Evolutionary conservation across 768 basidiomycete species (phyloP).

Genomic region (Lactarius akahatsu): DNA sequence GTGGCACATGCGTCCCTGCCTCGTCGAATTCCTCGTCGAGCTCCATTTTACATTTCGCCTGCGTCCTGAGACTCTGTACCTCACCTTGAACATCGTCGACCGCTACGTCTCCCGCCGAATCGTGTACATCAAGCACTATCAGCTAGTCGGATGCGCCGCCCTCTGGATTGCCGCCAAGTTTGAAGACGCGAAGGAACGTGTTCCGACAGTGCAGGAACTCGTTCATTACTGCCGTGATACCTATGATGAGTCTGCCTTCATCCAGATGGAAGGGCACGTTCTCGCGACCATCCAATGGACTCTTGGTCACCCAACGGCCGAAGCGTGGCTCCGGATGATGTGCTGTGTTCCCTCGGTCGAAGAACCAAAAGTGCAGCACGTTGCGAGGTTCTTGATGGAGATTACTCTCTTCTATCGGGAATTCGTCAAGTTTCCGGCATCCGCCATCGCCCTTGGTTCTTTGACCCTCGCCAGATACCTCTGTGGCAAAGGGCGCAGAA

Average conservation of each 20-base stretch:
- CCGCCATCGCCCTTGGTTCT: constrained; percentile 85
- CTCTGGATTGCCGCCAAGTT: constrained; percentile 99
- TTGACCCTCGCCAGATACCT: constrained; percentile 87
- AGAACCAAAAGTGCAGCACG: constrained; percentile 88
- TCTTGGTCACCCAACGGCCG: constrained; percentile 95
- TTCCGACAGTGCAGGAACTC: constrained; percentile 93
- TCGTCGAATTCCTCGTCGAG: constrained; percentile 98
- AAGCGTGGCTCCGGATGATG: constrained; percentile 90
- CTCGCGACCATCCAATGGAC: constrained; percentile 95
- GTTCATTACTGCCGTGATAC: constrained; percentile 94
- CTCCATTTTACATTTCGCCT: constrained; percentile 97
- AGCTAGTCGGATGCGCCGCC: constrained; percentile 96
- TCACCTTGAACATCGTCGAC: constrained; percentile 98
- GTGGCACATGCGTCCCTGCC: constrained; percentile 99
- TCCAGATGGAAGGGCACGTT: constrained; percentile 99
- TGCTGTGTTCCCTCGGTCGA: constrained; percentile 75
- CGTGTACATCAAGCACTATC: constrained; percentile 99
- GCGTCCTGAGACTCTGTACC: constrained; percentile 97
- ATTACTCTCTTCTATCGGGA: constrained; percentile 98
- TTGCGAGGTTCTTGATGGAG: constrained; percentile 98
- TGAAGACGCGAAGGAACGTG: constrained; percentile 97
- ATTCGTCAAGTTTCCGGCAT: constrained; percentile 83
- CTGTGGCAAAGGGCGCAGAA: constrained; percentile 73
- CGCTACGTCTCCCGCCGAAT: constrained; percentile 98
- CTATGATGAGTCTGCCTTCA: constrained; percentile 96